Evolutionary conservation across 179 eudicot species (phyloP).

Genomic region (Spergularia azorica): DNA sequence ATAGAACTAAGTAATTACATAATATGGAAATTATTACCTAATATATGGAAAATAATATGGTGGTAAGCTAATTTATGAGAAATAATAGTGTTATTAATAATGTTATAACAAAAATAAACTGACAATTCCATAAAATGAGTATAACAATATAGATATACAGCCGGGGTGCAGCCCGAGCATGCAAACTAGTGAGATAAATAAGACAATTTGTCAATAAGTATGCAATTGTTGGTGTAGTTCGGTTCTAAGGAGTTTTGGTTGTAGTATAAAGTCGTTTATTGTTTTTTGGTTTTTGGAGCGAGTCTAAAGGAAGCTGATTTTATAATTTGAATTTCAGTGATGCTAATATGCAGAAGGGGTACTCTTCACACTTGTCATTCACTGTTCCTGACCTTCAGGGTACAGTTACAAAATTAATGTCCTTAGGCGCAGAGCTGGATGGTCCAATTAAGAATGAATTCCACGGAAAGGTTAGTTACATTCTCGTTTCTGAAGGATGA

Average conservation of each 20-base stretch:
- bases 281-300: background rate
- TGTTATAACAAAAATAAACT: no score
- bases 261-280: no score
- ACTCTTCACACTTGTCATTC: constrained; percentile 79
- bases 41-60: no score
- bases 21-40: no score
- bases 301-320: constrained; percentile 1
- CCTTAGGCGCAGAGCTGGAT: constrained; percentile 90
- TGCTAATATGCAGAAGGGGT: constrained; percentile 46
- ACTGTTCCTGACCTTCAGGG: constrained; percentile 73
- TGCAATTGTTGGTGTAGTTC: background rate
- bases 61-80: no score
- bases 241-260: background rate
- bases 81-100: no score
- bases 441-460: constrained; percentile 86
- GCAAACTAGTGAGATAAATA: no score
- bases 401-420: constrained; percentile 67
- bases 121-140: no score
- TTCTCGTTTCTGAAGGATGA: background rate
- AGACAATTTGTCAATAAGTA: no score
- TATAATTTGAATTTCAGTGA: constrained; percentile 44
- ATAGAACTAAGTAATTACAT: no score
- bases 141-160: no score
- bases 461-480: constrained; percentile 73
- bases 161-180: no score